Base-by-base conservation (phyloP, 768 basidiomycete species). In the Russula compacta region DNA sequence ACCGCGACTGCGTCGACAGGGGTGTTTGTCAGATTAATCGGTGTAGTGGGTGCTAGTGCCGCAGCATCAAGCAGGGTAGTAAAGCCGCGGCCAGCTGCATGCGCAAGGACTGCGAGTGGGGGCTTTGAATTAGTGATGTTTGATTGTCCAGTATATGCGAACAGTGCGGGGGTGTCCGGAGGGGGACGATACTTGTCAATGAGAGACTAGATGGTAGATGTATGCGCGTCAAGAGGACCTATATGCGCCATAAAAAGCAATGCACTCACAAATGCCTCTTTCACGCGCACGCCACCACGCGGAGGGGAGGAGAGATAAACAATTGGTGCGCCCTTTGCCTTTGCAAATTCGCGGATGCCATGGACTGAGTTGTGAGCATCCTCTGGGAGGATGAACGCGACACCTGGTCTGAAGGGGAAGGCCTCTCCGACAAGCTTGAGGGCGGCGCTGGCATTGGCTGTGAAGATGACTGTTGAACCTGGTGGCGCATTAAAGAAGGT, bases 311-410 rank as follows among this genome's bases (percentile, higher is more conserved):
- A 78, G 50, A 91, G 81, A 69, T 92, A 92, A 46, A 75, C 75
- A 17, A 85, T 80, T 36, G 74, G 69, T 5, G 84, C 82, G 12
- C 84, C 83, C 46, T 77, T 77, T 59, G 73, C 71, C 12, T 70
- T 69, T 0, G 89, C 88, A 67, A 82, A 92, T 72, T 87, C 79
- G 46, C 90, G 79, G 61, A 92, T 86, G 9, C 89, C 89, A 66
- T 92, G 86, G 19, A 92, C 84, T 63, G 87, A 90, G 68, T 91
- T 92, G 70, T 93, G 91, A 7, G 87, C 86, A 72, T 93, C 90
- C 15, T 80, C 78, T 19, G 86, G 81, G 58, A 92, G 82, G 53
- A 92, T 79, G 67, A 83, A 85, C 49, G 71, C 72, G 53, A 83
- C 81, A n/a, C 76, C 79, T 42, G 73, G 73, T 4, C 69, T 71